A percentile compares a stretch with the other conserved stretches of the same genome.
phyloP scores from a whole-genome alignment of 2,329 filamentous ascomycete species.

The Colletotrichum navitas region DNA sequence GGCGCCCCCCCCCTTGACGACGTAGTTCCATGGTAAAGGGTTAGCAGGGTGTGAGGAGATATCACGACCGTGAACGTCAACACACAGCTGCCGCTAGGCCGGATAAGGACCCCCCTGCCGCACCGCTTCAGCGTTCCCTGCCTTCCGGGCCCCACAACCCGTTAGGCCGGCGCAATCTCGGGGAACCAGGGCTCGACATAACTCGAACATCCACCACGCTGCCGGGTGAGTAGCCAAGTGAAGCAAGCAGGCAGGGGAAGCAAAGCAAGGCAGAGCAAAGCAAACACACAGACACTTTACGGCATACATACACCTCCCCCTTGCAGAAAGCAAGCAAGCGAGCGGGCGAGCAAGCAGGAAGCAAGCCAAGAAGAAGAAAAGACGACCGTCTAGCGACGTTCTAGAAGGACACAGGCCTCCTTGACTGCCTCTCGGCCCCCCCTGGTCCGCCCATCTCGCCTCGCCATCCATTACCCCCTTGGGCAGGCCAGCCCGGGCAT shows the following conservation, averaged over 20 bases:
- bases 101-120: background rate
- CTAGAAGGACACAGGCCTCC: conserved; percentile 28
- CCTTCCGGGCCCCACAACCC: conserved; percentile 30
- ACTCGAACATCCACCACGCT: background rate
- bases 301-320: background rate
- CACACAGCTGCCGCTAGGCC: conserved; percentile 19
- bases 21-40: background rate
- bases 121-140: too few species aligned
- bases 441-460: background rate
- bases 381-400: conserved; percentile 21
- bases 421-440: too few species aligned
- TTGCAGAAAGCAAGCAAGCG: background rate
- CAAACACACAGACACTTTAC: background rate
- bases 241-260: background rate
- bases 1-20: too few species aligned
- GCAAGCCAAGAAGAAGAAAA: too few species aligned
- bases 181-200: background rate
- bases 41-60: too few species aligned
- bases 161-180: conserved; percentile 24
- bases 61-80: background rate
- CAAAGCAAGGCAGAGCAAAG: background rate
- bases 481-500: background rate
- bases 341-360: too few species aligned
- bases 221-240: too few species aligned
- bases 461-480: background rate